Conservation (phyloP, 2,329 filamentous ascomycete genomes). For the Colletotrichum horii region DNA sequence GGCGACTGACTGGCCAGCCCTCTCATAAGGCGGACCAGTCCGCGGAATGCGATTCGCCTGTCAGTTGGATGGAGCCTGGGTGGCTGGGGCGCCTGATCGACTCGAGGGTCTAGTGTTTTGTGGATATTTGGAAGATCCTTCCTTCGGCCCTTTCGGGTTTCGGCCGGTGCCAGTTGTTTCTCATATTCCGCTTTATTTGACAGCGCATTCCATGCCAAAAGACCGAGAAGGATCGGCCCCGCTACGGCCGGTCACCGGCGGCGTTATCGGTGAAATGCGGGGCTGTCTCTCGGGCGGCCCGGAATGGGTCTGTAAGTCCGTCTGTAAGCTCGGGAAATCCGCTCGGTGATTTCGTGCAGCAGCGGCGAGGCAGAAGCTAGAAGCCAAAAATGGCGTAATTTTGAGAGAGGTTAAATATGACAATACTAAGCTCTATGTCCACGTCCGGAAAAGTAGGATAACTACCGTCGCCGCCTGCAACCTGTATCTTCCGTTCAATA, state of each 20-base stretch:
- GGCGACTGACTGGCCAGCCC: not conserved
- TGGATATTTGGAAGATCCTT: not conserved
- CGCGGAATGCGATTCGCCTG: conserved; percentile 8
- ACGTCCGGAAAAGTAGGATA: not conserved
- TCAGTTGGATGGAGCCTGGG: not conserved
- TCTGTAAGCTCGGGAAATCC: not conserved
- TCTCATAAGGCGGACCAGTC: not conserved
- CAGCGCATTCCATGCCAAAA: not conserved
- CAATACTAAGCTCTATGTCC: not conserved
- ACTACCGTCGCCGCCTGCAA: not conserved
- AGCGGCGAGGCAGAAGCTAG: not conserved
- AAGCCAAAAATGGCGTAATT: not conserved
- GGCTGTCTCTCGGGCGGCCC: not conserved
- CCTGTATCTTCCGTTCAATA: not conserved
- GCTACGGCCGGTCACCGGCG: not conserved
- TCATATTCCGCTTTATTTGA: not conserved
- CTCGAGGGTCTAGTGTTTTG: not conserved
- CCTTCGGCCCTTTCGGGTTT: not conserved
- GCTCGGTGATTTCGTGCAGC: not conserved
- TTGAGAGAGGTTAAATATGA: not conserved
- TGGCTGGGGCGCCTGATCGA: not conserved
- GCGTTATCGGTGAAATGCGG: not conserved
- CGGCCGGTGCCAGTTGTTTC: not conserved
- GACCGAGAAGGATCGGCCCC: conserved; percentile 5
- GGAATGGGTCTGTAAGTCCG: not conserved